A percentile compares a stretch with the other conserved stretches of the same genome.
Evolutionary conservation across 768 basidiomycete genomes (phyloP).

Genomic region (Russula lepida): DNA sequence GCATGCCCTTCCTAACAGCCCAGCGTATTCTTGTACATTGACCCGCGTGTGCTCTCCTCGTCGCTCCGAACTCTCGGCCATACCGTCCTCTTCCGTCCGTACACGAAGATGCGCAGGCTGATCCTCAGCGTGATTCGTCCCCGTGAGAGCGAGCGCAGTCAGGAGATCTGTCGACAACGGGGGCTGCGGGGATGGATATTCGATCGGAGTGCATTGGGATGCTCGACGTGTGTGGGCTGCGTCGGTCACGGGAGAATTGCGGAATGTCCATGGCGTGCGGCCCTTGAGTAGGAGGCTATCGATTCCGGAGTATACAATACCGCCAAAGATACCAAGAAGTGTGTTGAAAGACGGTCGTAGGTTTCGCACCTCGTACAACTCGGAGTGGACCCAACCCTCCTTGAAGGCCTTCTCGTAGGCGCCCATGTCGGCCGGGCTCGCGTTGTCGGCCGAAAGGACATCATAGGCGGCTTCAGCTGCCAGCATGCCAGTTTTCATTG

Average conservation of each 20-base stretch:
- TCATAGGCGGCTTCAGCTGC: constrained; percentile 84
- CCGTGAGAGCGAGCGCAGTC: constrained; percentile 82
- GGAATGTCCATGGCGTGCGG: constrained; percentile 87
- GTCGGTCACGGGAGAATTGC: constrained; percentile 49
- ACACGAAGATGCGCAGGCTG: constrained; percentile 85
- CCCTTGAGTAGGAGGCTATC: constrained; percentile 83
- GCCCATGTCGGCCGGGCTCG: constrained; percentile 50
- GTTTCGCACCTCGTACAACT: constrained; percentile 87
- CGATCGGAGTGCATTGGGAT: constrained; percentile 58
- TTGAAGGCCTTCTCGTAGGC: constrained; percentile 62
- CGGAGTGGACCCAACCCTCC: constrained; percentile 76
- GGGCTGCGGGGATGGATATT: constrained; percentile 81
- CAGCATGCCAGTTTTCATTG: constrained; percentile 98
- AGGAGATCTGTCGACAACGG: constrained; percentile 90
- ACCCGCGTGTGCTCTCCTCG: constrained; percentile 58
- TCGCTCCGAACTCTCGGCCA: constrained; percentile 36
- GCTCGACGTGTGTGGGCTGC: constrained; percentile 66
- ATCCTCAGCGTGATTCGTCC: constrained; percentile 96
- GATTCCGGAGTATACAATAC: constrained; percentile 80
- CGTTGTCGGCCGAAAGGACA: constrained; percentile 35
- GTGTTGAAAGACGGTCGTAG: constrained; percentile 83
- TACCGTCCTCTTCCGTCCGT: constrained; percentile 29
- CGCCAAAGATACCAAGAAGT: constrained; percentile 73
- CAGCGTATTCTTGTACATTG: constrained; percentile 77
- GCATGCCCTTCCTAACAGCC: constrained; percentile 81